Conservation (phyloP, 2,329 filamentous ascomycete species). For the Bipolaris bicolor region DNA sequence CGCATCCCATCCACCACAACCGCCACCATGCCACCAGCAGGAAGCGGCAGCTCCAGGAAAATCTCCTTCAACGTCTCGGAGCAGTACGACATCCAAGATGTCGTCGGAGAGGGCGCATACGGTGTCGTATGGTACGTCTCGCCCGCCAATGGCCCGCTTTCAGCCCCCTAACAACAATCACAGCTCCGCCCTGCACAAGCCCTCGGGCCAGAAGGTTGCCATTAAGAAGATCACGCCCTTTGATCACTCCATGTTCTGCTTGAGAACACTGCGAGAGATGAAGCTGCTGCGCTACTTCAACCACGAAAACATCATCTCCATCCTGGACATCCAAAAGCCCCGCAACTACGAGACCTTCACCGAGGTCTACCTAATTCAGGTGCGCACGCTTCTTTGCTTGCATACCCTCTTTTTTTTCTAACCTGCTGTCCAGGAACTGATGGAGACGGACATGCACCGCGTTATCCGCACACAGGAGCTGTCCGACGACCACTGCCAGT, state of each 20-base stretch:
- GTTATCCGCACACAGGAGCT: constrained; percentile 98
- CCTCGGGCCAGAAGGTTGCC: constrained; percentile 95
- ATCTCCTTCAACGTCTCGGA: constrained; percentile 99
- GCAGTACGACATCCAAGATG: constrained; percentile 99
- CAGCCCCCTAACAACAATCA: constrained; percentile 26
- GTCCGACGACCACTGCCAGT: constrained; percentile 99
- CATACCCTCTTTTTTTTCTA: constrained; percentile 6
- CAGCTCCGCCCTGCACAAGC: constrained; percentile 97
- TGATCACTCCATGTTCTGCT: constrained; percentile 98
- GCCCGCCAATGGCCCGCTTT: constrained; percentile 5
- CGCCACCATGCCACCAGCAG: constrained; percentile 47
- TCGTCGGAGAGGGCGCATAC: constrained; percentile 97
- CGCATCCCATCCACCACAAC: constrained; percentile 24
- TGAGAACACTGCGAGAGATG: constrained; percentile 97
- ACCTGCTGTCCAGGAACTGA: constrained; percentile 73
- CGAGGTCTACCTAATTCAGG: constrained; percentile 98
- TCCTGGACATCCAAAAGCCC: constrained; percentile 98
- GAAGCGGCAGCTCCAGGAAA: constrained; percentile 71
- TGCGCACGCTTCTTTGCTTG: constrained; percentile 45
- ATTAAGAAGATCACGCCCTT: constrained; percentile 99
- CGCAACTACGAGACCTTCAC: constrained; percentile 95
- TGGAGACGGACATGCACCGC: constrained; percentile 99
- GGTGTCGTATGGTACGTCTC: constrained; percentile 90
- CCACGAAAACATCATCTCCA: constrained; percentile 99
- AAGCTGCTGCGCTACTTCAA: constrained; percentile 99